Evolutionary conservation across 371 early-diverging fungal genomes (phyloP), one percentile per base, ranked within the genome.

Genomic region (Funneliformis caledonium): DNA sequence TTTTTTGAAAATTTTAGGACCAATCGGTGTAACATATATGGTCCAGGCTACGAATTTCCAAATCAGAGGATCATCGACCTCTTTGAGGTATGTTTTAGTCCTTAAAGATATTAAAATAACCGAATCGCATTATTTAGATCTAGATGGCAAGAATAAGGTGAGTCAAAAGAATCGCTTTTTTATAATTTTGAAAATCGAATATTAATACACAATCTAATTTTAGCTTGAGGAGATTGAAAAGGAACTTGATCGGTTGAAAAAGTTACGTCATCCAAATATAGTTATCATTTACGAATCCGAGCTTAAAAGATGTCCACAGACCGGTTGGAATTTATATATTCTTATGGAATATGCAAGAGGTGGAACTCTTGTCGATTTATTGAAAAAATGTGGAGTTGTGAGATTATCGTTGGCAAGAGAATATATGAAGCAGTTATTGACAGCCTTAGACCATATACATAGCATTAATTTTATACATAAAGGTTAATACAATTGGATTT

Each of bases 391-490:
- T 84, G 91, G 86, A 33, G 88, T 85, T 76, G 88, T 86, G 22
- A 84, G 86, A 45, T 79, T 91, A 7, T 83, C 86, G 4, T 86
- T 88, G 48, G 86, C 88, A 12, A 86, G 88, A 11, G 88, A 89
- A 64, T 91, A 91, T 65, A 87, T 90, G 83, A 88, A 87, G 60
- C 91, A 92, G 19, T 83, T 92, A 2, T 64, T 92, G 26, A 87
- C 89, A 83, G 89, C 90, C 7, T 82, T 92, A 45, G 86, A 85
- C 19, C 87, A 89, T 83, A 78, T 92, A 10, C 91, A 92, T 79
- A 68, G 88, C 19, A 89, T 87, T 65, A 90, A 89, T 8, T 87
- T 92, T 77, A 84, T 91, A 26, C 92, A 91, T 82, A 89, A 89
- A 87, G 89, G 91, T 89, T 8, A 61, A 61, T 61, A 61, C 8